A percentile compares a stretch with the other conserved stretches of the same genome.
These are phyloP conservation scores for Malus hybrid DNA, from an alignment of 331 rosid species.

Conservation along the genomic window DNA sequence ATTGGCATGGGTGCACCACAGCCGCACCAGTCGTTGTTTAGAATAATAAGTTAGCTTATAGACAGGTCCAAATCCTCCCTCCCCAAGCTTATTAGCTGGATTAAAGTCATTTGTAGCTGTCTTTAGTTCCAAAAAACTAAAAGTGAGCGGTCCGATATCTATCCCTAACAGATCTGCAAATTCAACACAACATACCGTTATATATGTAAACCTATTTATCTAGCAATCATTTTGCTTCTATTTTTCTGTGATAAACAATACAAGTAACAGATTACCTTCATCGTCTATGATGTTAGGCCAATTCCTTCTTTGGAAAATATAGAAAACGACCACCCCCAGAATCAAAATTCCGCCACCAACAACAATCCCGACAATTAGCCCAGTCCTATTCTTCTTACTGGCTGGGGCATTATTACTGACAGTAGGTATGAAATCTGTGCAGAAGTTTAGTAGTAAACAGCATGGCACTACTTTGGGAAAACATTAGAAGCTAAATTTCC, in stretches of 20 bases:
- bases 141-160: constrained; percentile 59
- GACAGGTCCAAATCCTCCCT: constrained; percentile 93
- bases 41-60: constrained; percentile 36
- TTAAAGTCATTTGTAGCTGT: constrained; percentile 60
- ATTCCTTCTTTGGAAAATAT: constrained; percentile 37
- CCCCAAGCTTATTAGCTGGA: constrained; percentile 63
- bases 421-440: constrained; percentile 51
- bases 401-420: constrained; percentile 50
- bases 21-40: background rate
- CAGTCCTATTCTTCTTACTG: constrained; percentile 29
- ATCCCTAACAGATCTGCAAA: constrained; percentile 58
- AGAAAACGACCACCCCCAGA: constrained; percentile 26
- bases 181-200: constrained; percentile 8
- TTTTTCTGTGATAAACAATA: background rate
- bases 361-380: constrained; percentile 44
- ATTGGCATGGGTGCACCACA: background rate
- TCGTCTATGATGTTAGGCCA: constrained; percentile 15
- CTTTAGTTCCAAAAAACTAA: constrained; percentile 52
- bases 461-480: background rate
- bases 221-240: background rate
- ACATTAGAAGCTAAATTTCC: background rate
- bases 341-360: constrained; percentile 44
- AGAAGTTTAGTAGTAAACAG: constrained; percentile 3
- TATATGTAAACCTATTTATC: background rate
- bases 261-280: constrained; percentile 45